Percentiles rank a stretch among this genome's conserved stretches.
Evolutionary conservation across 1,284 basidiomycete genomes (phyloP).

Genomic region (Tilletia setariae): DNA sequence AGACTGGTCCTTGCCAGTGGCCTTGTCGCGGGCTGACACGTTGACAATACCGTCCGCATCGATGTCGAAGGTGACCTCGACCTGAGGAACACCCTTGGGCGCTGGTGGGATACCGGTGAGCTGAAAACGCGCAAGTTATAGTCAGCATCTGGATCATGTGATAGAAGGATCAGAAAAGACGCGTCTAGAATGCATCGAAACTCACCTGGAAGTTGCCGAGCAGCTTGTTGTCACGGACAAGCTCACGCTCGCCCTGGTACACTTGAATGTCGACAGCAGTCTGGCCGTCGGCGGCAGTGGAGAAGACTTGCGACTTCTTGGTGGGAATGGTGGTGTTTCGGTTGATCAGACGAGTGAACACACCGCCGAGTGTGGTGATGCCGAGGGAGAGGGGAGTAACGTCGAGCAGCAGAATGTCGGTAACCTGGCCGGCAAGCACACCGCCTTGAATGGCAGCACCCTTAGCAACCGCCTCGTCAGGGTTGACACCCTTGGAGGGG

Average conservation of each 20-base stretch:
- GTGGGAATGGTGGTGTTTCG: conserved; percentile 99
- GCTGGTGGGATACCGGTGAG: conserved; percentile 88
- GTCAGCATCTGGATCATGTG: not conserved
- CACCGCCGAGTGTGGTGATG: conserved; percentile 96
- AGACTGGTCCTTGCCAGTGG: conserved; percentile 93
- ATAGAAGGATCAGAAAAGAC: no score
- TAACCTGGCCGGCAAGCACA: conserved; percentile 92
- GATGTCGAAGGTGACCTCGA: conserved; percentile 98
- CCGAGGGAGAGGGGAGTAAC: conserved; percentile 91
- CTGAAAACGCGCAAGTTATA: not conserved
- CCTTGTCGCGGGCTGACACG: conserved; percentile 94
- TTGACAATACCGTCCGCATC: conserved; percentile 98
- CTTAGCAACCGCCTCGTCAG: conserved; percentile 89
- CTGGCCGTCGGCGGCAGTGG: conserved; percentile 76
- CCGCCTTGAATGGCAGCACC: conserved; percentile 91
- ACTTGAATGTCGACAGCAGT: conserved; percentile 83
- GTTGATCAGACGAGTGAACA: conserved; percentile 77
- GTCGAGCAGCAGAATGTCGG: conserved; percentile 91
- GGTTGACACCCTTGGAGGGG: conserved; percentile 96
- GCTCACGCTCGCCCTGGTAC: conserved; percentile 96
- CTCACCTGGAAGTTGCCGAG: conserved; percentile 87
- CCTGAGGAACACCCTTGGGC: conserved; percentile 96
- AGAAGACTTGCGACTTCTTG: conserved; percentile 98
- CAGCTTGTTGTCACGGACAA: conserved; percentile 96
- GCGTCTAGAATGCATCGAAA: not conserved